Conservation (phyloP, 352 stramenopile genomes). For the Blastocystis sp. region DNA sequence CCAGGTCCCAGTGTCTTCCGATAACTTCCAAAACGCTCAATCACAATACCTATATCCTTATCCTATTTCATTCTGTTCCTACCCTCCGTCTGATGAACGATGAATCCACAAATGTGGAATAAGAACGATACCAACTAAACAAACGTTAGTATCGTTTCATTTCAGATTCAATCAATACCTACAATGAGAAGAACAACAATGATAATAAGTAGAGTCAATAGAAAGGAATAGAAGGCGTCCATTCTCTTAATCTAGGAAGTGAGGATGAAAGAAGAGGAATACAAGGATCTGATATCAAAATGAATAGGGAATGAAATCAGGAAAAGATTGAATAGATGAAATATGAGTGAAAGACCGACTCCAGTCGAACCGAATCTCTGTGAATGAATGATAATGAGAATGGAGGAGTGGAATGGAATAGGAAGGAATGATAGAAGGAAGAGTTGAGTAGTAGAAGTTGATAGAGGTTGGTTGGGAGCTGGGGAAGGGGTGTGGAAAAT, state of each 20-base stretch:
- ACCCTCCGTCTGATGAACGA: conserved; percentile 56
- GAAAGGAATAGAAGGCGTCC: neutral
- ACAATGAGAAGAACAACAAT: neutral
- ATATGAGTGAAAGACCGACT: neutral
- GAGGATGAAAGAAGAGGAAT: neutral
- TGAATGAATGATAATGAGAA: no score
- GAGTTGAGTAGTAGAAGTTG: neutral
- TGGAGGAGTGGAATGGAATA: no score
- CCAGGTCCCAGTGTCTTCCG: conserved; percentile 58
- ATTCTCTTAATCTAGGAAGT: neutral
- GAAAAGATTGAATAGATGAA: neutral
- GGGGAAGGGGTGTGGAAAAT: neutral
- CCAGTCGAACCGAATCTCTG: neutral
- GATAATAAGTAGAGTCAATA: neutral
- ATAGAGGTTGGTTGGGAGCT: neutral
- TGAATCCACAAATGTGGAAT: neutral
- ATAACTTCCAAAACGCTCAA: conserved; percentile 61
- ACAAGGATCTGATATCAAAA: neutral
- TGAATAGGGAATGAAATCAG: no score
- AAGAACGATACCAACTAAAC: neutral
- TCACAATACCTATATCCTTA: conserved; percentile 58
- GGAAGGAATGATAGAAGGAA: neutral
- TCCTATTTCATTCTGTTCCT: neutral
- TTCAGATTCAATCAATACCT: neutral
- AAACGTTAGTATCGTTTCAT: neutral